Evolutionary conservation across 2,329 filamentous ascomycete genomes (phyloP), one percentile per base, ranked within the genome.

Genomic region (Fusarium sacchari): DNA sequence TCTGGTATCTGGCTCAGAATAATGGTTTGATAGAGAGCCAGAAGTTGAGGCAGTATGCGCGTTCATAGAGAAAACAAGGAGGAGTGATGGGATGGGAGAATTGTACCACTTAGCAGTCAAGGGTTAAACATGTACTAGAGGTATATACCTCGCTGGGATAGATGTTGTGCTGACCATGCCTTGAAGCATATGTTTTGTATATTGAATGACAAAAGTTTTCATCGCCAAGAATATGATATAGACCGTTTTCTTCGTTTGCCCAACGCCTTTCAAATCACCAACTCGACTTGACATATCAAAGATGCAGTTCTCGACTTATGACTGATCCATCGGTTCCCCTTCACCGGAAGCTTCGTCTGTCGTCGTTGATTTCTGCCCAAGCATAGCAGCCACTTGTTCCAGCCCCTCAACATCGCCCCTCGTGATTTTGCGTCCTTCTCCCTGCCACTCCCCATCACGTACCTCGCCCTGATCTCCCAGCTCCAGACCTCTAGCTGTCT

Each of bases 401-500:
- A 91, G 70, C 13, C 86, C 86, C 69, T 90, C 88, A 3, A 91
- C 88, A 78, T 92, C 89, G 4, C 82, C 86, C 52, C 83, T 83
- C 5, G 81, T 85, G 20, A 90, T 75, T 34, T 81, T 85, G 67
- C 85, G 81, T 11, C 88, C 88, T 40, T 84, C 84, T 11, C 87
- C 88, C 77, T 90, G 88, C 88, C 89, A 90, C 79, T 92, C 89
- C 17, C 90, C 90, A 77, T 91, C 90, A 67, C 88, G 86, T 53
- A 92, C 86, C 77, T 90, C 90, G 17, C 91, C 91, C 67, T 88
- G 83, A 10, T 83, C 80, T 6, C 88, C 90, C 39, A 93, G 80
- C 76, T 94, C 92, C 64, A 95, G 83, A 0, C 93, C 93, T 50
- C 90, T 85, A 49, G 90, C 85, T 34, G 84, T 87, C 83, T 97